Evolutionary conservation across 108 stramenopile genomes (phyloP).

Genomic region (Schizochytrium sp.): DNA sequence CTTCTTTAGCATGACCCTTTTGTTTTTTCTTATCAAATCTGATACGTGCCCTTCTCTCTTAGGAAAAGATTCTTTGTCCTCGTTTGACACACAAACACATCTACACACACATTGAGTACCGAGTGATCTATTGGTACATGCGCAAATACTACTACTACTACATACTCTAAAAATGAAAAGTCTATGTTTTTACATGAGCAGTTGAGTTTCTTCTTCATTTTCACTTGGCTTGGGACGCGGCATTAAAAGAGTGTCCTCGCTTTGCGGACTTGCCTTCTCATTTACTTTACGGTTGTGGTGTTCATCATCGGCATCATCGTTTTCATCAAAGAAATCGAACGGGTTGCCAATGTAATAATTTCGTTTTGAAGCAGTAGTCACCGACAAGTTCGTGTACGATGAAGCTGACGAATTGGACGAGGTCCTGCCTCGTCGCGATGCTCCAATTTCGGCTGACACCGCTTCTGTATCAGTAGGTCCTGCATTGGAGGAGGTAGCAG

Average conservation of each 20-base stretch:
- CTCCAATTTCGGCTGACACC: not conserved
- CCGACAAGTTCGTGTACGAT: not conserved
- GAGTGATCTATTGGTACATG: no score
- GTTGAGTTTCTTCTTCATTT: not conserved
- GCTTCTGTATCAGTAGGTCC: not conserved
- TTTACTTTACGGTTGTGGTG: not conserved
- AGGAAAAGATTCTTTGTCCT: no score
- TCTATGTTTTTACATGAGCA: not conserved
- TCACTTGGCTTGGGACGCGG: not conserved
- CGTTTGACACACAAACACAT: no score
- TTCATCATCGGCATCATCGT: not conserved
- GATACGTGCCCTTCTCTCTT: no score
- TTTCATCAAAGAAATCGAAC: not conserved
- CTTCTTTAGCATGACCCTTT: no score
- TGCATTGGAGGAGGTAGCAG: not conserved
- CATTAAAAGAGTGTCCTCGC: no score
- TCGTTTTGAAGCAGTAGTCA: not conserved
- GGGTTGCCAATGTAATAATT: not conserved
- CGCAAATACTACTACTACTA: no score
- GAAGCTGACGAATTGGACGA: not conserved
- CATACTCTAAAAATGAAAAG: no score
- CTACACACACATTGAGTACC: no score
- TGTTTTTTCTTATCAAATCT: no score
- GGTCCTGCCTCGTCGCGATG: not conserved
- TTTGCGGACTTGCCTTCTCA: no score